Percentiles rank a stretch among this genome's conserved stretches.
Conservation (phyloP, 305 asterid genomes). For the Striga hermonthica region DNA sequence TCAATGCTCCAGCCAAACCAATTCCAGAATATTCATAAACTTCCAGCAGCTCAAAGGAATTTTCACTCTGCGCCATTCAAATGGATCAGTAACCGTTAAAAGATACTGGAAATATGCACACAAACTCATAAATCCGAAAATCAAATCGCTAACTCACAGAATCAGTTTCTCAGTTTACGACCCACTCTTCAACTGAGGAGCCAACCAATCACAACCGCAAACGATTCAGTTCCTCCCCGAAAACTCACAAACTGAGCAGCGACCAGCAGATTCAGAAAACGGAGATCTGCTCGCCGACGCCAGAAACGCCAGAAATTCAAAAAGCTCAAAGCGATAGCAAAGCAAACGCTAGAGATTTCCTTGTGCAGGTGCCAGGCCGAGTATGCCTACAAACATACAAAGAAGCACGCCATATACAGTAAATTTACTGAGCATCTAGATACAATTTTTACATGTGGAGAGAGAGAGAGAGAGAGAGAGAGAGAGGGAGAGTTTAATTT, state of each 20-base stretch:
- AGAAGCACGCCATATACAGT: constrained; percentile 29
- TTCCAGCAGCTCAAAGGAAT: constrained; percentile 38
- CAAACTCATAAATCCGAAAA: too few relatives aligned
- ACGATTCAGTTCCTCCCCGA: constrained; percentile 25
- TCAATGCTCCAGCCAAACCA: constrained; percentile 14
- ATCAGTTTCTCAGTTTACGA: too few relatives aligned
- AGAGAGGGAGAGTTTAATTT: neutral
- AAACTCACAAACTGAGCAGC: constrained; percentile 23
- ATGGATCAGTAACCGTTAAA: constrained; percentile 33
- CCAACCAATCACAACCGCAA: constrained; percentile 29
- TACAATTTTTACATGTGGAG: constrained; percentile 17
- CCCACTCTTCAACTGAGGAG: constrained; percentile 27
- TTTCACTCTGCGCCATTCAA: neutral
- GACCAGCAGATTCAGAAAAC: constrained; percentile 35
- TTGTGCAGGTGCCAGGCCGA: constrained; percentile 29
- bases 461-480: neutral
- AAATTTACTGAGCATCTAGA: constrained; percentile 9
- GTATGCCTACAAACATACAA: constrained; percentile 30
- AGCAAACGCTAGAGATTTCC: constrained; percentile 25
- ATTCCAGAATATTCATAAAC: constrained; percentile 3
- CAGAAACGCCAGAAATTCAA: constrained; percentile 27
- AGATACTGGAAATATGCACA: neutral
- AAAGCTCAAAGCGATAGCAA: constrained; percentile 17
- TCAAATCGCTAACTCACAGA: too few relatives aligned
- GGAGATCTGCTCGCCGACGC: constrained; percentile 39